Evolutionary conservation across 495 filamentous ascomycete genomes (phyloP).

Genomic region (Aspergillus cristatus): DNA sequence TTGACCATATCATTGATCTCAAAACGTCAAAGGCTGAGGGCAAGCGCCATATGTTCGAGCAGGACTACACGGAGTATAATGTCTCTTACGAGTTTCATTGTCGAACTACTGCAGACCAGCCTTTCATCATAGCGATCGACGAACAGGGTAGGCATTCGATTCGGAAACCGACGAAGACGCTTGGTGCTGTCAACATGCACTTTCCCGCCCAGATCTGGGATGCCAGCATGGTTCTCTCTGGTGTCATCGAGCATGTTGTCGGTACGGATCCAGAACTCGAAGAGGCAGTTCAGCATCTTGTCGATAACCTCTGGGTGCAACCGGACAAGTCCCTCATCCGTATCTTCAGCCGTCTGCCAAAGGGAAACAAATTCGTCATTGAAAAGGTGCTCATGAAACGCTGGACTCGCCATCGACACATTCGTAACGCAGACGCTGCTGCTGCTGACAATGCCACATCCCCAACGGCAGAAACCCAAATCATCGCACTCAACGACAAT

Average conservation of each 20-base stretch:
- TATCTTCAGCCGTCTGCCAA: conserved; percentile 12
- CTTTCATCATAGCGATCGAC: conserved; percentile 43
- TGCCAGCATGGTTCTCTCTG: conserved; percentile 22
- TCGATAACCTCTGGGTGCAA: conserved; percentile 23
- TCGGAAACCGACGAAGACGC: conserved; percentile 4
- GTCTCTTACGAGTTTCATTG: conserved; percentile 47
- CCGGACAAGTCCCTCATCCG: conserved; percentile 12
- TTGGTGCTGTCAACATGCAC: conserved; percentile 30
- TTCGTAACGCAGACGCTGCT: conserved; percentile 4
- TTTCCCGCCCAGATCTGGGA: conserved; percentile 41
- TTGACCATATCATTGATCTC: conserved; percentile 28
- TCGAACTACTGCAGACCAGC: conserved; percentile 8
- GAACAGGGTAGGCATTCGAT: conserved; percentile 19
- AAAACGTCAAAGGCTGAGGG: conserved; percentile 14
- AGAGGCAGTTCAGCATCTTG: conserved; percentile 16
- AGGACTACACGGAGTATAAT: conserved; percentile 12
- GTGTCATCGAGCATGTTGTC: conserved; percentile 5
- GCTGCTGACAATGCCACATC: background rate
- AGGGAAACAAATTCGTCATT: conserved; percentile 11
- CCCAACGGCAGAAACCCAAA: background rate
- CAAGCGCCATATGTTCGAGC: conserved; percentile 22
- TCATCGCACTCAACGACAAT: background rate
- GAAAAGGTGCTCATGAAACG: conserved; percentile 26
- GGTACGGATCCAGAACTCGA: conserved; percentile 11
- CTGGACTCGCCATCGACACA: conserved; percentile 18